A percentile compares a stretch with the other conserved stretches of the same genome.
phyloP scores from a whole-genome alignment of 1,139 yeast species.

The Lizanozyma gosingica region DNA sequence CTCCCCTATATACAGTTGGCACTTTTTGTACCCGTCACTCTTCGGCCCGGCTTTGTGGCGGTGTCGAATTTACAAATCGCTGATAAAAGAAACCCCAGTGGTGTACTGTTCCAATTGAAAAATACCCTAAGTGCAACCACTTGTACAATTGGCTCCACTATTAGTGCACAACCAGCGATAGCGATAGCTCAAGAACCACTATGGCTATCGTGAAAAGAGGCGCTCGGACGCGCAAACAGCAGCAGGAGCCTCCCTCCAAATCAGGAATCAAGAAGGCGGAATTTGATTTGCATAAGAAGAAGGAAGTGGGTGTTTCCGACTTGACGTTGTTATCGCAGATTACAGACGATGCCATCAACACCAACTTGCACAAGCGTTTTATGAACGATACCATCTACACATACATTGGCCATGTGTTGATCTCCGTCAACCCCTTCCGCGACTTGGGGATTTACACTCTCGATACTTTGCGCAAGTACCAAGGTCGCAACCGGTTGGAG shows the following conservation, averaged over 20 bases:
- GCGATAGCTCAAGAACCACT: no score
- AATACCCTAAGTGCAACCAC: no score
- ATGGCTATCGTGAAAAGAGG: constrained; percentile 79
- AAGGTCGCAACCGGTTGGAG: constrained; percentile 89
- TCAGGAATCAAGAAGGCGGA: constrained; percentile 81
- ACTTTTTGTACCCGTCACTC: no score
- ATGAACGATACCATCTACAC: constrained; percentile 86
- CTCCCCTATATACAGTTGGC: no score
- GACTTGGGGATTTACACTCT: constrained; percentile 93
- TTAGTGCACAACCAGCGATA: no score
- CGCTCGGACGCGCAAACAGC: constrained; percentile 52
- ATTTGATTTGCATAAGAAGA: constrained; percentile 80
- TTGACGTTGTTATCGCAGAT: constrained; percentile 82
- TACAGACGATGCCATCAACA: constrained; percentile 88
- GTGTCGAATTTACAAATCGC: no score
- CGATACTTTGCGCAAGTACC: constrained; percentile 63
- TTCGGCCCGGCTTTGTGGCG: no score
- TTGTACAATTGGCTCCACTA: no score
- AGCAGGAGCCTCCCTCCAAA: constrained; percentile 48
- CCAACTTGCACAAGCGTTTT: constrained; percentile 81
- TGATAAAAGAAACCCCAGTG: no score
- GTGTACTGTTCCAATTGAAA: no score
- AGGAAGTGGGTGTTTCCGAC: constrained; percentile 96
- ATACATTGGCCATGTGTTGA: constrained; percentile 79
- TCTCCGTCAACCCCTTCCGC: constrained; percentile 93